A percentile compares a stretch with the other conserved stretches of the same genome.
Conservation (phyloP, 176 grass and related monocot species). For the Eleusine coracana region DNA sequence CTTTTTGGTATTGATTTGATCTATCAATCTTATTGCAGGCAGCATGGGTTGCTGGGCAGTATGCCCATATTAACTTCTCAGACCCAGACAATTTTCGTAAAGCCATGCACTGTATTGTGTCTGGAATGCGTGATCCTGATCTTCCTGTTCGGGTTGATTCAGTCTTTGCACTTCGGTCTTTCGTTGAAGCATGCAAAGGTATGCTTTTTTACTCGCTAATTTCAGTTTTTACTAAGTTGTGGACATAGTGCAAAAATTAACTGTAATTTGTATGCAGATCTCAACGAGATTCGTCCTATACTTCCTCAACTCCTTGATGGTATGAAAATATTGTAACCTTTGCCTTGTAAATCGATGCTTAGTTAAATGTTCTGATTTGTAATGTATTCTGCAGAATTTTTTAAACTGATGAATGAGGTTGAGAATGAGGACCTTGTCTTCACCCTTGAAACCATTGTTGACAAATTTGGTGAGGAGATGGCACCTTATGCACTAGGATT, state of each 20-base stretch:
- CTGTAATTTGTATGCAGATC: conserved; percentile 56
- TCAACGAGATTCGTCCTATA: conserved; percentile 76
- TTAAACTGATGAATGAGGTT: conserved; percentile 92
- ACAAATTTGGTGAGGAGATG: conserved; percentile 99
- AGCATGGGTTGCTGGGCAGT: conserved; percentile 97
- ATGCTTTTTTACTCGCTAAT: conserved; percentile 8
- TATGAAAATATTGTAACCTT: conserved; percentile 38
- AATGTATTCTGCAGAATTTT: conserved; percentile 63
- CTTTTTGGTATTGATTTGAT: conserved; percentile 34
- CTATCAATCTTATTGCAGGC: conserved; percentile 53
- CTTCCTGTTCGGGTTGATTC: conserved; percentile 93
- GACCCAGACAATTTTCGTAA: conserved; percentile 64
- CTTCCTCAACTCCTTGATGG: conserved; percentile 95
- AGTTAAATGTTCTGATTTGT: conserved; percentile 19
- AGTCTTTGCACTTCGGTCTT: conserved; percentile 92
- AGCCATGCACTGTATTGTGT: conserved; percentile 70
- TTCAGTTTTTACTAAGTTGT: background rate
- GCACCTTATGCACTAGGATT: conserved; percentile 88
- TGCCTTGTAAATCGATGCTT: conserved; percentile 4
- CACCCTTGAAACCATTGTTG: conserved; percentile 88
- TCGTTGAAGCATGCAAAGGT: conserved; percentile 93
- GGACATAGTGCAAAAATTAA: background rate
- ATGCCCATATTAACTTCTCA: conserved; percentile 85
- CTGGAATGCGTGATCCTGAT: conserved; percentile 73
- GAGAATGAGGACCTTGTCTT: conserved; percentile 96